Evolutionary conservation across 164 flowering plant species (phyloP), one percentile per base, ranked within the genome.

Genomic region (Magnolia changhungtana): DNA sequence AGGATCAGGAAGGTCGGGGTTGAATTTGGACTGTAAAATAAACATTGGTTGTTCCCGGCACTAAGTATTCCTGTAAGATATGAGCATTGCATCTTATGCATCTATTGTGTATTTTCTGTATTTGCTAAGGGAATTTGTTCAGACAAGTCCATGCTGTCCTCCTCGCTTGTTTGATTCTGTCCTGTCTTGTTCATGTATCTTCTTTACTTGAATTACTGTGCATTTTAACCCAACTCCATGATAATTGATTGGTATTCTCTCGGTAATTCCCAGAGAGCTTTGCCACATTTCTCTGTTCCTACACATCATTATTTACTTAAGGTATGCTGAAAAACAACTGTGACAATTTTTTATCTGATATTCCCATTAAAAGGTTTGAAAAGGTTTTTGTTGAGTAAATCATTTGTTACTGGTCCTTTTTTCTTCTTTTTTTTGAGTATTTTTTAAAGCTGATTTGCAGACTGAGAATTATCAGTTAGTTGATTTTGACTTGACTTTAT

Each of bases 31-130:
- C 23, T 70, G 72, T 70, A 70, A 70, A 70, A 19, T 70, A 70
- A 45, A 21, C 52, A 45, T 49, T 45, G 52, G 20, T 49, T 70
- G 27, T 8, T 13, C 20, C 21, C n/a, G 55, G 16, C 58, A 19
- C 11, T 70, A 1, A 2, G 45, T 70, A 49, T 20, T 11, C 61
- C 61, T 55, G 37, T 70, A 14, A 49, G n/a, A 70, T 2, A 55
- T 77, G 72, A 45, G 72, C 70, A 76, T 63, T 18, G 7, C 59
- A 67, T 63, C 74, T 18, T 52, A 55, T 16, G 10, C 61, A 55
- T 55, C 19, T 55, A 55, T 55, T 55, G 61, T 55, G 18, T 55
- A 11, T 55, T 11, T 55, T 55, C 16, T 55, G 61, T 55, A 52
- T 0, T 8, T 52, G 14, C 14, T 8, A 55, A 16, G 13, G 13